phyloP scores from a whole-genome alignment of 352 stramenopile genomes.

The Blastocystis sp. region DNA sequence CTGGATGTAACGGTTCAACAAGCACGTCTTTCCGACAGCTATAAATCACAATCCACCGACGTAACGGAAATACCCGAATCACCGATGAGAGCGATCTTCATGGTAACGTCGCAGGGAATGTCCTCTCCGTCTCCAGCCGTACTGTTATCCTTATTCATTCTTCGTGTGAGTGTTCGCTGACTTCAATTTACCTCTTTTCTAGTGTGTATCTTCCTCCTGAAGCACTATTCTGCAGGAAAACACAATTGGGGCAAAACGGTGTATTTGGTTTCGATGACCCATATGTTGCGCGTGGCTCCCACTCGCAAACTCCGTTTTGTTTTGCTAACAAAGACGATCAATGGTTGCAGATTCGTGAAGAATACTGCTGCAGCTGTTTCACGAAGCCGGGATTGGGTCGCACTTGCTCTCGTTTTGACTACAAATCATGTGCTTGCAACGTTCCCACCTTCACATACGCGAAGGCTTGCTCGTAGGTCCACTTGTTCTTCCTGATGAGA shows the following conservation, averaged over 20 bases:
- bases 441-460: neutral
- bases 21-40: conserved; percentile 67
- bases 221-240: neutral
- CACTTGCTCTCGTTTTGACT: neutral
- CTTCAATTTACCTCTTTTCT: no score
- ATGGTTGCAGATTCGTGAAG: neutral
- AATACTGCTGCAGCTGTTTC: neutral
- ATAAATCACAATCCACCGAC: neutral
- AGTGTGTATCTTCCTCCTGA: neutral
- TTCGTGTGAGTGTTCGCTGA: no score
- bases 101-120: conserved; percentile 54
- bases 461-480: neutral
- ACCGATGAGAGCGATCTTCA: conserved; percentile 65
- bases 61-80: conserved; percentile 21
- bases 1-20: conserved; percentile 55
- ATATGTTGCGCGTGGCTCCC: no score
- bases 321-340: neutral
- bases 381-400: neutral
- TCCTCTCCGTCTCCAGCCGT: conserved; percentile 46
- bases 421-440: neutral
- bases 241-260: neutral
- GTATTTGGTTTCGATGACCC: neutral
- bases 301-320: no score
- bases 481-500: neutral
- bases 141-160: neutral